Conservation (phyloP, 192 early-diverging fungal species). For the Gamsiella multidivaricata region DNA sequence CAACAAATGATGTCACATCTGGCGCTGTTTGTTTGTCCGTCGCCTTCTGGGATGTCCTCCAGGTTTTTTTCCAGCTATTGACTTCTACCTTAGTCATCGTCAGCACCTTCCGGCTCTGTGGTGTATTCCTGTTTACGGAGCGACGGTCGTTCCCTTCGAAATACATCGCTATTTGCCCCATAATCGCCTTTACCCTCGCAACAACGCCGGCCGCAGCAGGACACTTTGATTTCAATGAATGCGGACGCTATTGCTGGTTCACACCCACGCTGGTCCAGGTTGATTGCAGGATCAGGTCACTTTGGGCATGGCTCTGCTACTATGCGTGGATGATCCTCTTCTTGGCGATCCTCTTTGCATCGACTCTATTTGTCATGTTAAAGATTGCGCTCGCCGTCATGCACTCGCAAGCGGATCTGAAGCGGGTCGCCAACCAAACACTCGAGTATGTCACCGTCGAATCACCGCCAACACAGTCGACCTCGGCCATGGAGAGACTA, state of each 20-base stretch:
- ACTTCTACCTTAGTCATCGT: slow-evolving; percentile 37
- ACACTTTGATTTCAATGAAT: slow-evolving; percentile 34
- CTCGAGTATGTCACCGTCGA: background rate
- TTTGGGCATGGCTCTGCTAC: slow-evolving; percentile 43
- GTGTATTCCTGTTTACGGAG: slow-evolving; percentile 36
- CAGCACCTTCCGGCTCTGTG: slow-evolving; percentile 47
- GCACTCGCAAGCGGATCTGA: slow-evolving; percentile 12
- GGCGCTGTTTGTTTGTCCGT: background rate
- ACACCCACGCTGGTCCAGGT: background rate
- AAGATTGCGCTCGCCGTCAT: slow-evolving; percentile 20
- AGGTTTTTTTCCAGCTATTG: slow-evolving; percentile 48
- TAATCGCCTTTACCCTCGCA: slow-evolving; percentile 30
- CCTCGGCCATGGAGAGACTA: slow-evolving; percentile 7
- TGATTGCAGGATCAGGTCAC: slow-evolving; percentile 23
- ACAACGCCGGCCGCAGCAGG: slow-evolving; percentile 22
- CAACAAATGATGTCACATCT: background rate
- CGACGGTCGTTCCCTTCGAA: slow-evolving; percentile 25
- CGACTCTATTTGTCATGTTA: slow-evolving; percentile 37
- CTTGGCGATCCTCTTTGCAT: slow-evolving; percentile 28
- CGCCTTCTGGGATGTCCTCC: background rate
- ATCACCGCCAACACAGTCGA: background rate
- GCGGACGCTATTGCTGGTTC: slow-evolving; percentile 50
- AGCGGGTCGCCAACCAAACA: slow-evolving; percentile 22
- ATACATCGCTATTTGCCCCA: slow-evolving; percentile 26
- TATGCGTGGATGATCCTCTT: slow-evolving; percentile 46